phyloP scores from a whole-genome alignment of 257 asterid species.

The Capsicum rhomboideum region DNA sequence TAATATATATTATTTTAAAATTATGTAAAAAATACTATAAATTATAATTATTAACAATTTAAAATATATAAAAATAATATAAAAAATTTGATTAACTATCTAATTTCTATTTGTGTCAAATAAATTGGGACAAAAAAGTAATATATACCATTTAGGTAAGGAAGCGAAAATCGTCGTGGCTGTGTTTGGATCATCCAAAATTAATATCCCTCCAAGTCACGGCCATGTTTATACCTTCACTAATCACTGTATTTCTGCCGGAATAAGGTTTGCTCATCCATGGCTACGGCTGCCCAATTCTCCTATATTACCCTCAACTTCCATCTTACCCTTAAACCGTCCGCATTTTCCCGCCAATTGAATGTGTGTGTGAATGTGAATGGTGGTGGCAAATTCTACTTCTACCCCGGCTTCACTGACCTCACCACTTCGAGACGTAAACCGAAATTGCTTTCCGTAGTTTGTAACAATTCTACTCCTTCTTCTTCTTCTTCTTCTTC shows the following conservation, averaged over 20 bases:
- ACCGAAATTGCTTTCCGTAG: not conserved
- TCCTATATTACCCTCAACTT: constrained; percentile 5
- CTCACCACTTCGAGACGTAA: not conserved
- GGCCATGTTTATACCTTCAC: not conserved
- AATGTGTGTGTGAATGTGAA: not conserved
- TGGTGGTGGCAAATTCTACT: not conserved
- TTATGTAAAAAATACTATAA: too few relatives aligned
- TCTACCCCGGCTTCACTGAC: not conserved
- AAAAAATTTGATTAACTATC: too few relatives aligned
- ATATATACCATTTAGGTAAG: not conserved
- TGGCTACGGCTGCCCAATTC: constrained; percentile 7
- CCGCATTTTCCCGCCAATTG: constrained; percentile 6
- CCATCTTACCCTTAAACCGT: not conserved
- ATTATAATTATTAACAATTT: too few relatives aligned
- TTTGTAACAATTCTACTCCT: not conserved
- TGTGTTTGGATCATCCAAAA: constrained; percentile 13
- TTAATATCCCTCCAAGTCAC: not conserved
- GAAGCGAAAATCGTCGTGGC: constrained; percentile 14
- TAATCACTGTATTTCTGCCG: not conserved
- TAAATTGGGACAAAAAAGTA: too few relatives aligned
- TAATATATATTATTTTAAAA: too few relatives aligned
- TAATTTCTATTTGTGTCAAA: too few relatives aligned
- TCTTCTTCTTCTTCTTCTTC: not conserved
- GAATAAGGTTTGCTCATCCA: not conserved
- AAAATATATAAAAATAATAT: too few relatives aligned